Evolutionary conservation across 371 early-diverging fungal species (phyloP), one percentile per base, ranked within the genome.

Genomic region (Syncephalis fuscata): DNA sequence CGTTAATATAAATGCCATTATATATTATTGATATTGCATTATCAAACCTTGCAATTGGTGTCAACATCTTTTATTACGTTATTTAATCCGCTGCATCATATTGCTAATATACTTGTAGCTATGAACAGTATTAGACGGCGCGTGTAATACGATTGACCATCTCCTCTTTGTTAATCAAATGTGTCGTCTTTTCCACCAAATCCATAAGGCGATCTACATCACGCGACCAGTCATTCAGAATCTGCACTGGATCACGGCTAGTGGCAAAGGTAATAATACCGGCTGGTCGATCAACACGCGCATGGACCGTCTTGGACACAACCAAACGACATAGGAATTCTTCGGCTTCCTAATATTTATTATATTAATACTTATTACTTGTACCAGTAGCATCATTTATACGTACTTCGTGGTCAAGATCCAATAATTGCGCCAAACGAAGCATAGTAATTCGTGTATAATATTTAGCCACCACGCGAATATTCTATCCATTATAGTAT

Each of bases 111-210:
- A n/a, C n/a, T n/a, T n/a, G n/a, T n/a, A n/a, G n/a, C n/a, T n/a
- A n/a, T n/a, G n/a, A n/a, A n/a, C n/a, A n/a, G n/a, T n/a, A n/a
- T 44, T 15, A 63, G 62, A 49, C 67, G 59, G 10, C 57, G 55
- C 3, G 57, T 53, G 27, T 61, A 50, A 82, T 78, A 48, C 74
- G 76, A 63, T 82, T 80, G 23, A 87, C 78, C 73, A 85, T 84
- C 72, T 85, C 83, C 64, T 97, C 98, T 71, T 97, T 97, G 39
- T 88, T 79, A 54, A 97, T 94, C 62, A 93, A 66, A 66, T 95
- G 96, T 49, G 83, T 83, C 16, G 95, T 95, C 73, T 91, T 92
- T 54, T 88, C 92, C 41, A 97, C 83, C 60, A 95, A 65, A 9
- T 78, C 76, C 54, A 97, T 68, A 44, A 97, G 66, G 2, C 71